Percentiles rank a stretch among this genome's conserved stretches.
Conservation (phyloP, 2,329 filamentous ascomycete species). For the Cadophora sp. region DNA sequence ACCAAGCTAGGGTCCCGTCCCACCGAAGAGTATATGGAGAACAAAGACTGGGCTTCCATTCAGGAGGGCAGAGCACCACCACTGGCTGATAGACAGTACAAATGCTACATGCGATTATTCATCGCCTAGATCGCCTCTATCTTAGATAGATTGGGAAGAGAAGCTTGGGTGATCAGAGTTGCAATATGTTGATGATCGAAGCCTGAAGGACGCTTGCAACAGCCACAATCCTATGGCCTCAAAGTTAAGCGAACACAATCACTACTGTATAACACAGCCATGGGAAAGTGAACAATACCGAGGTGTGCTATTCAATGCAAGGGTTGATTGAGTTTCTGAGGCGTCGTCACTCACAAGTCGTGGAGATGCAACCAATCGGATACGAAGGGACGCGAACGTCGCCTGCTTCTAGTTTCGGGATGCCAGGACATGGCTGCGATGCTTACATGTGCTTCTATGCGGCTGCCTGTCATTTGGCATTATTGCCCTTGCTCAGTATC, state of each 20-base stretch:
- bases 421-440: neutral
- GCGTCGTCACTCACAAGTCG: neutral
- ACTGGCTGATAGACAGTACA: too few relatives aligned
- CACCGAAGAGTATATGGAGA: too few relatives aligned
- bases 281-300: neutral
- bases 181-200: neutral
- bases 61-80: too few relatives aligned
- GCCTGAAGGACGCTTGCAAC: neutral
- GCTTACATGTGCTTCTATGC: neutral
- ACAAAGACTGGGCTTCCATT: too few relatives aligned
- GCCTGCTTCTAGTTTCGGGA: slow-evolving; percentile 7
- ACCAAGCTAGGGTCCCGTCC: too few relatives aligned
- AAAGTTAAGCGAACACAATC: neutral
- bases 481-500: too few relatives aligned
- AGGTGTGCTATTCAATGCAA: neutral
- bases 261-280: neutral
- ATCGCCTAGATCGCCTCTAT: too few relatives aligned
- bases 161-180: neutral
- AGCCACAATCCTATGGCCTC: neutral
- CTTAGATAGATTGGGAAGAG: too few relatives aligned
- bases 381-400: neutral
- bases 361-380: neutral
- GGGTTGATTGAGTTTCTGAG: neutral
- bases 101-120: too few relatives aligned
- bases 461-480: too few relatives aligned